Conservation (phyloP, 208 protist species). For the Trypanosoma mega region DNA sequence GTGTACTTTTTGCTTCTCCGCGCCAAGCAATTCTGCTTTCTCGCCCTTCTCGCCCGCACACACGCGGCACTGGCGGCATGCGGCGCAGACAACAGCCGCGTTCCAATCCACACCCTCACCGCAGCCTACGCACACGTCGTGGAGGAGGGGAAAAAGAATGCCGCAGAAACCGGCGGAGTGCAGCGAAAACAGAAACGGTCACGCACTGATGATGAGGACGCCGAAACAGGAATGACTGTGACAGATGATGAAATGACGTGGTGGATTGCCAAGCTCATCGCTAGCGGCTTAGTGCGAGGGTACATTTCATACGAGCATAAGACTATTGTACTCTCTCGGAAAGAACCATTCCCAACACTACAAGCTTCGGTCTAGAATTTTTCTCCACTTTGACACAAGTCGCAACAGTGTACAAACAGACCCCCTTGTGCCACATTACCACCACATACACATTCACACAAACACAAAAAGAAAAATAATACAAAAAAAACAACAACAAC, state of each 20-base stretch:
- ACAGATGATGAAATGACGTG: slow-evolving; percentile 66
- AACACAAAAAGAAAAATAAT: slow-evolving; percentile 22
- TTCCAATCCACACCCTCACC: slow-evolving; percentile 56
- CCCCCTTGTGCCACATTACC: slow-evolving; percentile 4
- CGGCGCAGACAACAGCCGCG: slow-evolving; percentile 65
- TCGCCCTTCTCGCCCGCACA: slow-evolving; percentile 58
- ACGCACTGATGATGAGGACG: slow-evolving; percentile 16
- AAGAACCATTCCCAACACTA: slow-evolving; percentile 61
- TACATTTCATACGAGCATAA: slow-evolving; percentile 86
- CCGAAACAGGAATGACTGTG: slow-evolving; percentile 27
- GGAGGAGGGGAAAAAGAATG: slow-evolving; percentile 13
- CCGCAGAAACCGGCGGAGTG: background rate
- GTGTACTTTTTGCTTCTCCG: slow-evolving; percentile 72
- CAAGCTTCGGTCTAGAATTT: background rate
- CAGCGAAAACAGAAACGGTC: slow-evolving; percentile 12
- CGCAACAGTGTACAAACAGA: no score
- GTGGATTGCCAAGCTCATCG: slow-evolving; percentile 72
- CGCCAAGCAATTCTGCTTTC: slow-evolving; percentile 57
- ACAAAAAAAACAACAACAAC: slow-evolving; percentile 4
- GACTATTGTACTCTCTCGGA: slow-evolving; percentile 74
- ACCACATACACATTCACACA: background rate
- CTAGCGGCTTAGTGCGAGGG: slow-evolving; percentile 58
- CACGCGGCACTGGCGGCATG: slow-evolving; percentile 48
- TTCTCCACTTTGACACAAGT: no score
- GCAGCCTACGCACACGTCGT: slow-evolving; percentile 45